Evolutionary conservation across 2,329 filamentous ascomycete species (phyloP), one percentile per base, ranked within the genome.

Genomic region (Knufia fluminis): DNA sequence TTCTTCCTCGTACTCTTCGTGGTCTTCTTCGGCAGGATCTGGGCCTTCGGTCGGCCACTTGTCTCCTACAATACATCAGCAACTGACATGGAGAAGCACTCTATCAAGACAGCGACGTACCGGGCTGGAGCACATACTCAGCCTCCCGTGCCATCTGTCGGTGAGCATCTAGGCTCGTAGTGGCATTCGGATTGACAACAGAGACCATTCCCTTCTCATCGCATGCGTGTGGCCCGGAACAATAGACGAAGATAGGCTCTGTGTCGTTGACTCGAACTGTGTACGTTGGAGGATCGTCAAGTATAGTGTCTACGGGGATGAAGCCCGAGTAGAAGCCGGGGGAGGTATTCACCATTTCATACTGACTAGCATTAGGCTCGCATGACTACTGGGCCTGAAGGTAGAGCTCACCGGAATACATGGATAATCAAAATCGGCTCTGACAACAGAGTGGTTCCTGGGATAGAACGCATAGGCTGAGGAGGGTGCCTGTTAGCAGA

Each of bases 201-300:
- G 84, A 84, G 14, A 90, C 75, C 85, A 90, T 90, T 16, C 77
- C 73, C 36, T 82, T 73, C 1, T 67, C 63, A 1, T 71, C 70
- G 58, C 85, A 90, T 2, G 82, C 26, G 26, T 6, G 26, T 28
- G 78, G 74, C 0, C 82, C 82, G 0, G 80, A 77, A 55, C 82
- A 86, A 62, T 86, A 86, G 63, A 77, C 84, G 61, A 82, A 85
- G 12, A 80, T 74, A 0, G 83, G 81, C 22, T 74, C 63, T 0
- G 79, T 81, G 54, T 79, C 68, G 56, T 83, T 83, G 49, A 85
- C 68, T 2, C 55, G 57, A 22, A 70, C 48, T 3, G 59, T 64
- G 62, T 62, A 68, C 9, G 61, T 67, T 19, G 66, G 66, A 6
- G 64, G 54, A 22, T 69, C 62, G 3, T 69, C 62, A 3, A 74